phyloP scores from a whole-genome alignment of 257 asterid species.

The Mitragyna speciosa region DNA sequence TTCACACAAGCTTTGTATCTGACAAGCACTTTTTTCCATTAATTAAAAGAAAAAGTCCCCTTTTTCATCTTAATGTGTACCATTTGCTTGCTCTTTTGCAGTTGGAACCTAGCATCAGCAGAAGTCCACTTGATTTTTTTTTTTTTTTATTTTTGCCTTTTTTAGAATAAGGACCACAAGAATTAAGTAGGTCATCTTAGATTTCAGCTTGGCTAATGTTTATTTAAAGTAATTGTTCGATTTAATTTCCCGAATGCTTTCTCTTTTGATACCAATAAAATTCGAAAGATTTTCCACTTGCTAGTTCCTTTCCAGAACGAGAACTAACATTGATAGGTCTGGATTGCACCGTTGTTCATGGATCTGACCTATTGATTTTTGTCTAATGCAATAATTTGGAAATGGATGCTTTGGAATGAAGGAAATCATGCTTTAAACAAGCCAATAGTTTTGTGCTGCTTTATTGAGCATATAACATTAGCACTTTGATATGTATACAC shows the following conservation, averaged over 20 bases:
- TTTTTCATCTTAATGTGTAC: neutral
- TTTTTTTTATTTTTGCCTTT: no score
- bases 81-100: constrained; percentile 1
- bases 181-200: neutral
- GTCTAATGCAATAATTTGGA: neutral
- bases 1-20: neutral
- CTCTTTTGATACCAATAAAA: neutral
- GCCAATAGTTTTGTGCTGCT: neutral
- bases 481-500: neutral
- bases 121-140: constrained; percentile 12
- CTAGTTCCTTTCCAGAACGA: neutral
- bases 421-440: neutral
- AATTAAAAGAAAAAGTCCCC: neutral
- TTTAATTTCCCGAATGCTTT: neutral
- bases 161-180: neutral
- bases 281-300: constrained; percentile 13
- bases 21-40: no score
- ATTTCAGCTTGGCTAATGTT: neutral
- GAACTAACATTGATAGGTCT: constrained; percentile 4
- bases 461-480: neutral
- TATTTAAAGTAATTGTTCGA: neutral
- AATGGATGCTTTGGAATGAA: constrained; percentile 3
- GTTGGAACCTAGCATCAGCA: constrained; percentile 23
- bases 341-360: neutral
- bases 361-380: neutral